Evolutionary conservation across 805 yeast species (phyloP).

Genomic region (Lachancea thermotolerans): DNA sequence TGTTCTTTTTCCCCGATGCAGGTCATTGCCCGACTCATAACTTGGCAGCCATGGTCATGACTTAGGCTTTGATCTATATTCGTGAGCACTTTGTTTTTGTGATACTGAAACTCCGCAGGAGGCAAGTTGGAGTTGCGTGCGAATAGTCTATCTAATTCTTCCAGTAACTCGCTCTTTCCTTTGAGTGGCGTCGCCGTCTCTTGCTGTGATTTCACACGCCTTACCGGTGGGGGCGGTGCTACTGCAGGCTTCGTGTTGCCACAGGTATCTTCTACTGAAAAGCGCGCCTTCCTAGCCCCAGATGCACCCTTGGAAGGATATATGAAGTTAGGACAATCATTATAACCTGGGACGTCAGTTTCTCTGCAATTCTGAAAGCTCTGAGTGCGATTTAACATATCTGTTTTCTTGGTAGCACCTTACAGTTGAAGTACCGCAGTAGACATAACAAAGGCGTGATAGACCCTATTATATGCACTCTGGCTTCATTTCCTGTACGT

Average conservation of each 20-base stretch:
- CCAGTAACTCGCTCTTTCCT: constrained; percentile 16
- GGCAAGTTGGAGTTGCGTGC: constrained; percentile 30
- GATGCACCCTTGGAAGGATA: constrained; percentile 14
- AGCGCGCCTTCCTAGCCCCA: constrained; percentile 9
- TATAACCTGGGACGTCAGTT: constrained; percentile 38
- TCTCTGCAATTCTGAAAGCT: constrained; percentile 37
- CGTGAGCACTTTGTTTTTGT: constrained; percentile 35
- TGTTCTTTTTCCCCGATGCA: constrained; percentile 17
- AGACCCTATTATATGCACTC: too few species aligned
- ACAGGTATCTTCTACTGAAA: constrained; percentile 13
- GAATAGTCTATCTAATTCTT: constrained; percentile 24
- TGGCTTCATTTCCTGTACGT: neutral
- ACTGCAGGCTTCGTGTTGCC: constrained; percentile 17
- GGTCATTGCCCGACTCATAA: constrained; percentile 23
- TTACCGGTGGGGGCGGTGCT: constrained; percentile 20
- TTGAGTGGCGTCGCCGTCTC: neutral
- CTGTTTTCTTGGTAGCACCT: too few species aligned
- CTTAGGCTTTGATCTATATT: constrained; percentile 25
- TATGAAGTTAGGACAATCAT: constrained; percentile 37
- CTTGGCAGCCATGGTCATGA: constrained; percentile 23
- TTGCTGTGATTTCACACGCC: neutral
- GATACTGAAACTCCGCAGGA: constrained; percentile 38
- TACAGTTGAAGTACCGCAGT: too few species aligned
- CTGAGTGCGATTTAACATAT: constrained; percentile 12
- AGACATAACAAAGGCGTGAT: too few species aligned